Evolutionary conservation across 176 grass and related monocot species (phyloP), one percentile per base, ranked within the genome.

Genomic region (Rhynchospora tenuis): DNA sequence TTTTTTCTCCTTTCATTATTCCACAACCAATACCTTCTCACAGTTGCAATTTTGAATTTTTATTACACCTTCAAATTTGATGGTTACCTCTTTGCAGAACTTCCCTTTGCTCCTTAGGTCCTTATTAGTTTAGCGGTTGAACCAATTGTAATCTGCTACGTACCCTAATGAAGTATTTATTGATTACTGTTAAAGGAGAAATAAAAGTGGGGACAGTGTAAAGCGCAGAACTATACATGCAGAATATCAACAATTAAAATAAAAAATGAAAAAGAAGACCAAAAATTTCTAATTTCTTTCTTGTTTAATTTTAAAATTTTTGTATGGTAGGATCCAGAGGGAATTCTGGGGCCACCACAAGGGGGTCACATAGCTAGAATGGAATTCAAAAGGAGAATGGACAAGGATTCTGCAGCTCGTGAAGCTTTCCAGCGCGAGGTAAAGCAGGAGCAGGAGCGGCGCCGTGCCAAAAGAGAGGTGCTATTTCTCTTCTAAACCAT

Each of bases 271-370:
- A 29, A 60, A 22, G 1, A 31, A 33, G 42, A 44, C 16, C 42
- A 2, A 43, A 17, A 5, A 10, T 44, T 69, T 69, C 14, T 44
- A 12, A 10, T 46, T 22, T 22, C 3, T 23, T 15, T 57, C 15
- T 38, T 80, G 28, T 5, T 29, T 33, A 61, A 33, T 60, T 78
- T 78, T 24, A 4, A 59, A 64, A 62, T 64, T 61, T 0, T 26
- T 27, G n/a, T 67, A 26, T 88, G 27, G 42, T 83, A 98, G 92
- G 95, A 98, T 67, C 95, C 92, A 0, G 92, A 95, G 66, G 95
- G 89, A 54, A 81, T 98, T 60, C 88, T 98, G 14, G 91, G 82
- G 14, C 73, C 85, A 50, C 90, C 95, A 76, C 79, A 87, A 83
- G 84, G 84, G 14, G 92, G 95, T 8, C 95, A 98, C 84, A 91